Evolutionary conservation across 1,284 basidiomycete species (phyloP), one percentile per base, ranked within the genome.

Genomic region (Schizophyllum commune): DNA sequence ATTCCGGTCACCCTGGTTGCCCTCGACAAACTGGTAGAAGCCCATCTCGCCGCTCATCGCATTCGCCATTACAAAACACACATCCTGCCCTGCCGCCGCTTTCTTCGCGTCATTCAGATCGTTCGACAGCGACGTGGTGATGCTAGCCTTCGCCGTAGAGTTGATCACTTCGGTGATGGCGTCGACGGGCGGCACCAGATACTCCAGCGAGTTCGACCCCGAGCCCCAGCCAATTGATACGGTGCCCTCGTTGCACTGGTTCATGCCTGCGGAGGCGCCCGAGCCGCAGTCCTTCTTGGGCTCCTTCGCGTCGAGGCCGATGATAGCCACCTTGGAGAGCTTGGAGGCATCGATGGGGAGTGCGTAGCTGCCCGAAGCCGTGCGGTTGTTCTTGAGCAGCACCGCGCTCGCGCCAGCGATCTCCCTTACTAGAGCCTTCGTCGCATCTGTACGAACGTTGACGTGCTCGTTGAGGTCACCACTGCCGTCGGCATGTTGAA

Each of bases 321-420:
- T 68, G 17, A 82, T 72, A 5, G 79, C 79, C 13, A 79, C 72
- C 0, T 71, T 73, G 63, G 76, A 76, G 11, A 83, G 77, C 21
- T 69, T 73, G 3, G 72, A 72, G 39, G 82, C 72, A 0, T 81
- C 80, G 0, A 89, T 73, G 1, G 83, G 79, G 15, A 69, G 67
- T 65, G 64, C 75, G 57, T 65, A 78, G 66, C 74, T 74, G 47
- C 21, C 21, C 5, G 27, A 13, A n/a, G 65, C 64, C 5, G 71
- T 71, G n/a, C 74, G 69, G 52, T 73, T 76, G 71, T 94, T 94
- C 78, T 94, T 94, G 21, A 94, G 80, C 27, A 95, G 73, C 5
- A 94, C 88, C 1, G 85, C 84, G 0, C 87, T 88, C 0, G 83
- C 84, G 0, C 83, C 79, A 2, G 83, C 90, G 20, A 93, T 85